Evolutionary conservation across 805 yeast species (phyloP).

Genomic region (Kluyveromyces nonfermentans): DNA sequence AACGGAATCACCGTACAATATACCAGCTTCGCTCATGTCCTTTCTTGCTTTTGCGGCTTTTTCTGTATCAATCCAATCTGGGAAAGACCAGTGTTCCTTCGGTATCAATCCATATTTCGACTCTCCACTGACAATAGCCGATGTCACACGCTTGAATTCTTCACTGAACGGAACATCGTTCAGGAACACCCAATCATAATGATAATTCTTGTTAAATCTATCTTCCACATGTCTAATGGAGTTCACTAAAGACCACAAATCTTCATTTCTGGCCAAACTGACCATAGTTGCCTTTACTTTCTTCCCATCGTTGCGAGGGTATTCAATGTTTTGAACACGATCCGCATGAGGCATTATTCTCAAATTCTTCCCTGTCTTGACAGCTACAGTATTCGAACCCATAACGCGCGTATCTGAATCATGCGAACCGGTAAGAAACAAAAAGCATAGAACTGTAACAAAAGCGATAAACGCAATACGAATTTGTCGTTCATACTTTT

Average conservation of each 20-base stretch:
- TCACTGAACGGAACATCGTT: slow-evolving; percentile 58
- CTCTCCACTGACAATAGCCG: slow-evolving; percentile 46
- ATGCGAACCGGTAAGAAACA: slow-evolving; percentile 5
- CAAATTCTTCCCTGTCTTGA: not conserved
- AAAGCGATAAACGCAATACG: slow-evolving; percentile 14
- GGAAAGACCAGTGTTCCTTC: slow-evolving; percentile 59
- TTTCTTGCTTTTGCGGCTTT: slow-evolving; percentile 39
- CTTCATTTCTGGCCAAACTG: slow-evolving; percentile 61
- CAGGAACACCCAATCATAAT: slow-evolving; percentile 73
- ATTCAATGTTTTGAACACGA: slow-evolving; percentile 21
- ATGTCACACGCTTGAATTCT: slow-evolving; percentile 42
- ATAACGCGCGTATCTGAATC: not conserved
- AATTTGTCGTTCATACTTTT: slow-evolving; percentile 21
- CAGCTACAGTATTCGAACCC: not conserved
- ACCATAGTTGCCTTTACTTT: slow-evolving; percentile 57
- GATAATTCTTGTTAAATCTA: slow-evolving; percentile 50
- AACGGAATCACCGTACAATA: slow-evolving; percentile 50
- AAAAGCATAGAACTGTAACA: slow-evolving; percentile 13
- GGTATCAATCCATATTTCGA: slow-evolving; percentile 57
- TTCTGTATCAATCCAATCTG: slow-evolving; percentile 50
- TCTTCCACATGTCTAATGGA: slow-evolving; percentile 57
- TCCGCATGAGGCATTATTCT: slow-evolving; percentile 23
- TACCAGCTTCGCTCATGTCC: slow-evolving; percentile 34
- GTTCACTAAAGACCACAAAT: slow-evolving; percentile 45
- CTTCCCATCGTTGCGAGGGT: slow-evolving; percentile 26